These are phyloP conservation scores for Perilla frutescens DNA, from an alignment of 257 asterid species.

Conservation along the genomic window DNA sequence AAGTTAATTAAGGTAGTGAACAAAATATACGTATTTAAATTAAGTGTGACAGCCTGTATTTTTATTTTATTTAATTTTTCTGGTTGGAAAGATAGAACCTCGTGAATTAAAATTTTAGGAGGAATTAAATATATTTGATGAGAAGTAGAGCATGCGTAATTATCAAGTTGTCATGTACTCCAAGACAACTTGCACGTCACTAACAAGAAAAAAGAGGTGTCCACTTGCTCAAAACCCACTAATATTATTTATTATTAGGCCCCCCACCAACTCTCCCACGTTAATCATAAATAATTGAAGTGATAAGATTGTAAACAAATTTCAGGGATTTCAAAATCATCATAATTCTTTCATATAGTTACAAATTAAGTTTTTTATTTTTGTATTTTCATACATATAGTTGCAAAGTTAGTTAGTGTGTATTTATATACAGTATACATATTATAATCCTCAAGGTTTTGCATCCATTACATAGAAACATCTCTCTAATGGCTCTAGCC, in stretches of 20 bases:
- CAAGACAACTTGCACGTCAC: constrained; percentile 43
- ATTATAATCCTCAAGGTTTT: too few species aligned
- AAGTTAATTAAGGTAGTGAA: neutral
- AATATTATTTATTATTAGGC: constrained; percentile 1
- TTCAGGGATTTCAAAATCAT: neutral
- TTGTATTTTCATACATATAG: neutral
- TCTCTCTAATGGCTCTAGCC: too few species aligned
- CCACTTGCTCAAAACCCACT: constrained; percentile 35
- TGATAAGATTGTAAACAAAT: neutral
- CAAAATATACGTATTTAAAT: neutral
- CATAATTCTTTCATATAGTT: neutral
- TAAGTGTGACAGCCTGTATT: neutral
- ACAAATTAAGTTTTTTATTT: neutral
- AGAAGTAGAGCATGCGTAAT: neutral
- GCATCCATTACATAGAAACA: too few species aligned
- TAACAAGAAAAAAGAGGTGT: constrained; percentile 12
- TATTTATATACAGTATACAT: neutral
- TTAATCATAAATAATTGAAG: constrained; percentile 6
- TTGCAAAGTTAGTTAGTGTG: neutral
- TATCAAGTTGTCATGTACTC: constrained; percentile 33
- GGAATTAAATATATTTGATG: neutral
- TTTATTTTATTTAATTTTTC: neutral
- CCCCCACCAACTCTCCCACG: constrained; percentile 15
- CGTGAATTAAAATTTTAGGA: too few species aligned
- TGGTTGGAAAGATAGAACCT: neutral